These are phyloP conservation scores for Lachancea nothofagi DNA, from an alignment of 805 yeast species.

Conservation along the genomic window DNA sequence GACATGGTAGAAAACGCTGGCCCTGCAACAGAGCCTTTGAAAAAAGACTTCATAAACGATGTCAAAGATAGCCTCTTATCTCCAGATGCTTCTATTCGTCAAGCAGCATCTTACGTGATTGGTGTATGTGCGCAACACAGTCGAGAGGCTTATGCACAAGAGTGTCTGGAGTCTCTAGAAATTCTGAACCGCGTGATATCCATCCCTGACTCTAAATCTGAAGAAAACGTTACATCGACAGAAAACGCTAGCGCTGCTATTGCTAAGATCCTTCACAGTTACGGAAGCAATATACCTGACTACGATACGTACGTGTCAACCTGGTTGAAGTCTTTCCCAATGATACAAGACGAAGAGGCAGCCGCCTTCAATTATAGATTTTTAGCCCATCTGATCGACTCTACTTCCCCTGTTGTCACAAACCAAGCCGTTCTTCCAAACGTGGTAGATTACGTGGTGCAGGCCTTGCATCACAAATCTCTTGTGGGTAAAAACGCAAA, in stretches of 20 bases:
- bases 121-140: slow-evolving; percentile 87
- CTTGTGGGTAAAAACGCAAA: slow-evolving; percentile 70
- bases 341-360: slow-evolving; percentile 78
- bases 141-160: slow-evolving; percentile 54
- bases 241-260: slow-evolving; percentile 80
- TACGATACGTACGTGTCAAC: slow-evolving; percentile 56
- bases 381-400: slow-evolving; percentile 63
- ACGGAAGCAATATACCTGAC: slow-evolving; percentile 54
- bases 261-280: slow-evolving; percentile 71
- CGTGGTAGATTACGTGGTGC: slow-evolving; percentile 63
- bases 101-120: slow-evolving; percentile 77
- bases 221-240: slow-evolving; percentile 79
- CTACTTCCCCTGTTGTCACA: slow-evolving; percentile 53
- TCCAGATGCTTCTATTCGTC: slow-evolving; percentile 69
- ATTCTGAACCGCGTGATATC: slow-evolving; percentile 66
- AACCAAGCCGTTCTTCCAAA: slow-evolving; percentile 46
- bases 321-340: slow-evolving; percentile 82
- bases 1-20: slow-evolving; percentile 82
- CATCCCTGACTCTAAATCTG: slow-evolving; percentile 78
- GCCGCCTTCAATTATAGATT: slow-evolving; percentile 81
- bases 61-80: slow-evolving; percentile 63
- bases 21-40: slow-evolving; percentile 54
- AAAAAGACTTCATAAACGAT: slow-evolving; percentile 57
- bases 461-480: slow-evolving; percentile 64
- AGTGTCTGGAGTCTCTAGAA: slow-evolving; percentile 64